phyloP scores from a whole-genome alignment of 2,329 filamentous ascomycete species.

The Aspergillus amoenus region DNA sequence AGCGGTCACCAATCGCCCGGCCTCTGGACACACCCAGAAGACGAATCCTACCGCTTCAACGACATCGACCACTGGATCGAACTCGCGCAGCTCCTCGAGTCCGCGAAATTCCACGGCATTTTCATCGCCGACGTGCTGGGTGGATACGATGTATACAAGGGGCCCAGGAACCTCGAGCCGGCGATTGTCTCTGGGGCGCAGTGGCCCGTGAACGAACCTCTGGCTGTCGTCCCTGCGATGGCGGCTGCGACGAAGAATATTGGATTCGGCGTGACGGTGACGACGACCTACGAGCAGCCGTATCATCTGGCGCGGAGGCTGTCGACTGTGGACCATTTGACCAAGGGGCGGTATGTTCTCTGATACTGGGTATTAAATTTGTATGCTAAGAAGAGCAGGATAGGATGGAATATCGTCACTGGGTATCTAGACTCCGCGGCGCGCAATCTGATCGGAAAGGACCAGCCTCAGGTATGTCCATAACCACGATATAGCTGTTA shows the following conservation, averaged over 20 bases:
- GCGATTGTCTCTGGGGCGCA: constrained; percentile 64
- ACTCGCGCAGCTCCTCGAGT: constrained; percentile 60
- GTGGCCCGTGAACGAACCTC: constrained; percentile 70
- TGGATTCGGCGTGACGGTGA: constrained; percentile 67
- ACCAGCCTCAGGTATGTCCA: constrained; percentile 46
- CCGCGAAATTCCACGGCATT: constrained; percentile 64
- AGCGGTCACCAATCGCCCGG: constrained; percentile 57
- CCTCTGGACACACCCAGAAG: constrained; percentile 64
- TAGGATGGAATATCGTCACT: constrained; percentile 66
- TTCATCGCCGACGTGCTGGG: constrained; percentile 68
- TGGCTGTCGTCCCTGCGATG: constrained; percentile 65
- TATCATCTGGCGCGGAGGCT: constrained; percentile 66
- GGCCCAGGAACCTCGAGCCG: constrained; percentile 58
- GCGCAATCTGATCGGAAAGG: constrained; percentile 53
- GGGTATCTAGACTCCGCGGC: constrained; percentile 68
- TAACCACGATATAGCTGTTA: too few relatives aligned
- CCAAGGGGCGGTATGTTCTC: constrained; percentile 54
- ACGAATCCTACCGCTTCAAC: constrained; percentile 63
- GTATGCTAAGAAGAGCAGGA: constrained; percentile 27
- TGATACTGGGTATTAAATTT: too few relatives aligned
- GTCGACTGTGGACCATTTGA: constrained; percentile 66
- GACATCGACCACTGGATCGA: constrained; percentile 61
- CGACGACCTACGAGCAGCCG: constrained; percentile 68
- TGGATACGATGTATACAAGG: constrained; percentile 69
- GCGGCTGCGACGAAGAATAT: constrained; percentile 66